phyloP scores from a whole-genome alignment of 1,284 basidiomycete genomes.

The Spongispora temasekensis region DNA sequence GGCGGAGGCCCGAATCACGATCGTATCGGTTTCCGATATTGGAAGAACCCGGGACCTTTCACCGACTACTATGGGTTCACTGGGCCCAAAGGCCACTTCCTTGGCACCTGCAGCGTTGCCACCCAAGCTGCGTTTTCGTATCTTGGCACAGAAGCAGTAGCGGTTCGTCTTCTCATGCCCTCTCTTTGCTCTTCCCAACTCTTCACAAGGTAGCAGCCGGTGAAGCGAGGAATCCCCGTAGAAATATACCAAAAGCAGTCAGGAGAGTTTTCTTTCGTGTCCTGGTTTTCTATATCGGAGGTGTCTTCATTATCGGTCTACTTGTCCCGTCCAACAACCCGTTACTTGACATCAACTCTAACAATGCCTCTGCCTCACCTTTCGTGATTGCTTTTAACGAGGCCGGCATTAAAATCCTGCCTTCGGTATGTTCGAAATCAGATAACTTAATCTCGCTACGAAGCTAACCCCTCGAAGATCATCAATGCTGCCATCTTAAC shows the following conservation, averaged over 20 bases:
- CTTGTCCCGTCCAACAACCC: constrained; percentile 50
- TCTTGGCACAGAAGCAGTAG: constrained; percentile 61
- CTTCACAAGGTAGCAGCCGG: constrained; percentile 47
- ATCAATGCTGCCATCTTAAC: constrained; percentile 69
- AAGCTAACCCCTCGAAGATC: constrained; percentile 32
- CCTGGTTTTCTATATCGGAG: constrained; percentile 51
- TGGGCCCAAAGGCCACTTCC: constrained; percentile 41
- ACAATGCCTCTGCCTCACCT: constrained; percentile 44
- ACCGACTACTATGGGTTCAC: constrained; percentile 28
- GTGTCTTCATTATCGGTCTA: constrained; percentile 51
- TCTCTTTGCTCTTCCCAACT: neutral
- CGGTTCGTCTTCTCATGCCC: constrained; percentile 26
- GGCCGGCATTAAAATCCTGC: constrained; percentile 55
- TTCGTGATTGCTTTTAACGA: constrained; percentile 53
- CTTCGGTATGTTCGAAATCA: constrained; percentile 37
- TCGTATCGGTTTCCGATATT: constrained; percentile 47
- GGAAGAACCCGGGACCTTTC: constrained; percentile 48
- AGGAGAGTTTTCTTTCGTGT: constrained; percentile 56
- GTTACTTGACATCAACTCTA: constrained; percentile 34
- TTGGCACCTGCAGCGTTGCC: constrained; percentile 49
- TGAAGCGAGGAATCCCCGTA: constrained; percentile 40
- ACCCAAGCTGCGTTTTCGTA: constrained; percentile 49
- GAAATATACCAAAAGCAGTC: constrained; percentile 46
- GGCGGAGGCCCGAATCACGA: constrained; percentile 44
- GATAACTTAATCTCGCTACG: neutral